phyloP scores from a whole-genome alignment of 2,329 filamentous ascomycete species.

The Pyricularia pennisetigena region DNA sequence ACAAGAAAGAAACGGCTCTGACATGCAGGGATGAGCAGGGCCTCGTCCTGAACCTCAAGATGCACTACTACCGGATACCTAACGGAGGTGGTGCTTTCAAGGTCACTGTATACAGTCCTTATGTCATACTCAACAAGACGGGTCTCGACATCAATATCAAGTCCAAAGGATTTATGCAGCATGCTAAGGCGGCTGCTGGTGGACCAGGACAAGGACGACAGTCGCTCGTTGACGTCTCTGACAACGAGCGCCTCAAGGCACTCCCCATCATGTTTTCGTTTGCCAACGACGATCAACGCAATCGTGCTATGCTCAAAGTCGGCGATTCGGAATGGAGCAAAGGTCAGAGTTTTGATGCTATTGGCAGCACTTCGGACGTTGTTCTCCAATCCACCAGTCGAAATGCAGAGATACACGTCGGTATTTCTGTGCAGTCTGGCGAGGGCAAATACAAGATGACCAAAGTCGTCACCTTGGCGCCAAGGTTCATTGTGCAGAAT shows the following conservation, averaged over 20 bases:
- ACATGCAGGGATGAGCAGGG: conserved; percentile 79
- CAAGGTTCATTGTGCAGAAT: conserved; percentile 90
- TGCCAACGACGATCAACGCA: conserved; percentile 77
- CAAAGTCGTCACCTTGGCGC: conserved; percentile 87
- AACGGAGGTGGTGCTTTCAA: conserved; percentile 94
- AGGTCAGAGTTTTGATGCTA: conserved; percentile 94
- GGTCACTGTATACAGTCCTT: conserved; percentile 89
- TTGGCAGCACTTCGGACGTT: conserved; percentile 86
- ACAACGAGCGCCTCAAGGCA: conserved; percentile 54
- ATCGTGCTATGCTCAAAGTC: conserved; percentile 78
- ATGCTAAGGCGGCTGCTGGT: conserved; percentile 73
- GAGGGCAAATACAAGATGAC: conserved; percentile 97
- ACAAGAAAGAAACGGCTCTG: conserved; percentile 70
- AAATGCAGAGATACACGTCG: conserved; percentile 78
- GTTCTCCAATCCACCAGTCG: conserved; percentile 64
- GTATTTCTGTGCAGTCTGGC: conserved; percentile 79
- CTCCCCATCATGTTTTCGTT: conserved; percentile 96
- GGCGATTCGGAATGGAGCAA: conserved; percentile 94
- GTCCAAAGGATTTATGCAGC: conserved; percentile 80
- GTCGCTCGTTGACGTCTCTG: conserved; percentile 31
- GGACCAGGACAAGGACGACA: conserved; percentile 20
- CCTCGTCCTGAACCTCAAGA: conserved; percentile 65
- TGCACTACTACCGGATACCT: conserved; percentile 86
- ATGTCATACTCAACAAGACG: conserved; percentile 91
- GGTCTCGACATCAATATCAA: conserved; percentile 81